A percentile compares a stretch with the other conserved stretches of the same genome.
Evolutionary conservation across 805 yeast genomes (phyloP).

Genomic region (Monosporozyma siamensis): DNA sequence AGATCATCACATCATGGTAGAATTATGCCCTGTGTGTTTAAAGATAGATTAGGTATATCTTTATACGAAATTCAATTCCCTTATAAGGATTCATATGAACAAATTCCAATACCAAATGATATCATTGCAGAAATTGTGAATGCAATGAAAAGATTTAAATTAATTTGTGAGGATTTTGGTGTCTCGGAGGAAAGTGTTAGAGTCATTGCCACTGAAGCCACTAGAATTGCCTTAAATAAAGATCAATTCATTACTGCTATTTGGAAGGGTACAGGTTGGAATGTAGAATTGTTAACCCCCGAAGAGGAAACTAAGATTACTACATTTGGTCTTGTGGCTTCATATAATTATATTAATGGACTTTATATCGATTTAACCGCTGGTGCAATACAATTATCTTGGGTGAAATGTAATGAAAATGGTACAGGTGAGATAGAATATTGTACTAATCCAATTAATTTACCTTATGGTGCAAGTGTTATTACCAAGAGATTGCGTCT

Average conservation of each 20-base stretch:
- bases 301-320: constrained; percentile 61
- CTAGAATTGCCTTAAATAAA: constrained; percentile 59
- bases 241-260: constrained; percentile 49
- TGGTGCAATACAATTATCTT: constrained; percentile 57
- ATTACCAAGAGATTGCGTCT: constrained; percentile 44
- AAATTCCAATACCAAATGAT: constrained; percentile 44
- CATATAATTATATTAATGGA: constrained; percentile 58
- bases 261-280: constrained; percentile 54
- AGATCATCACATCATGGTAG: constrained; percentile 61
- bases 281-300: constrained; percentile 48
- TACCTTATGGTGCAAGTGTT: constrained; percentile 71
- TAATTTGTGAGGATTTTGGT: constrained; percentile 67
- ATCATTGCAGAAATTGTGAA: constrained; percentile 50
- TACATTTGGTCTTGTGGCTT: constrained; percentile 66
- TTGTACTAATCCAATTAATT: constrained; percentile 48
- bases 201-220: constrained; percentile 69
- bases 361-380: constrained; percentile 69
- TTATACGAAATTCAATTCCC: constrained; percentile 52
- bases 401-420: constrained; percentile 43
- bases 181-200: constrained; percentile 51
- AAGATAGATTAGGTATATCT: constrained; percentile 63
- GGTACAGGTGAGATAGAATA: constrained; percentile 43
- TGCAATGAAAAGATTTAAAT: constrained; percentile 57
- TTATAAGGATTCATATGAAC: constrained; percentile 30
- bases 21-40: constrained; percentile 69